A percentile compares a stretch with the other conserved stretches of the same genome.
Conservation (phyloP, 2,329 filamentous ascomycete genomes). For the Verticillium dahliae region DNA sequence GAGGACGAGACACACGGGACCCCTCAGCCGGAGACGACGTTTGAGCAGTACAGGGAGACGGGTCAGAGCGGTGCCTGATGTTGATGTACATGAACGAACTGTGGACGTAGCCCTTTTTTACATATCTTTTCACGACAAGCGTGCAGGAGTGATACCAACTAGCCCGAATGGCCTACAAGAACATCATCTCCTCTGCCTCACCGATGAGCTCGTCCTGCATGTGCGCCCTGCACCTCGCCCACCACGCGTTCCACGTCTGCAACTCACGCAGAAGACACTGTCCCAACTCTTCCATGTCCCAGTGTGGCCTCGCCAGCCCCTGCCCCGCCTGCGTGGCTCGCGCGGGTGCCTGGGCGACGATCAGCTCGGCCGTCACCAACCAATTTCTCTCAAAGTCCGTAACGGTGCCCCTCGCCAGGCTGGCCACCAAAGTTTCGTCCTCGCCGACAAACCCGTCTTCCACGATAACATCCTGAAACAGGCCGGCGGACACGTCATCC, state of each 20-base stretch:
- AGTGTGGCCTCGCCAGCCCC: slow-evolving; percentile 23
- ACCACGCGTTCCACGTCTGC: neutral
- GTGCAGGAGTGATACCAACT: neutral
- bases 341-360: slow-evolving; percentile 31
- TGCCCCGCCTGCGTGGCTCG: slow-evolving; percentile 27
- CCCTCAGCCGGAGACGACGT: slow-evolving; percentile 14
- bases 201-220: neutral
- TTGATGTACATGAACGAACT: neutral
- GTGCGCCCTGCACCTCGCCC: slow-evolving; percentile 1
- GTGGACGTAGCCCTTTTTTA: neutral
- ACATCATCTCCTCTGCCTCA: neutral
- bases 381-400: slow-evolving; percentile 40
- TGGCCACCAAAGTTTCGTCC: slow-evolving; percentile 23
- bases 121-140: neutral
- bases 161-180: neutral
- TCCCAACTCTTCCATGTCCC: slow-evolving; percentile 22
- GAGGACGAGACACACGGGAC: slow-evolving; percentile 38
- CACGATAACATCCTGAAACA: slow-evolving; percentile 14
- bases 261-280: slow-evolving; percentile 18
- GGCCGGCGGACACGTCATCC: neutral
- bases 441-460: slow-evolving; percentile 2
- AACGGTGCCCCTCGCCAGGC: slow-evolving; percentile 34
- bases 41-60: slow-evolving; percentile 38
- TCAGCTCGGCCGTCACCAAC: slow-evolving; percentile 23
- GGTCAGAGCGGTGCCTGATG: slow-evolving; percentile 39